Conservation (phyloP, 23 red algal species). For the Gracilaria domingensis region DNA sequence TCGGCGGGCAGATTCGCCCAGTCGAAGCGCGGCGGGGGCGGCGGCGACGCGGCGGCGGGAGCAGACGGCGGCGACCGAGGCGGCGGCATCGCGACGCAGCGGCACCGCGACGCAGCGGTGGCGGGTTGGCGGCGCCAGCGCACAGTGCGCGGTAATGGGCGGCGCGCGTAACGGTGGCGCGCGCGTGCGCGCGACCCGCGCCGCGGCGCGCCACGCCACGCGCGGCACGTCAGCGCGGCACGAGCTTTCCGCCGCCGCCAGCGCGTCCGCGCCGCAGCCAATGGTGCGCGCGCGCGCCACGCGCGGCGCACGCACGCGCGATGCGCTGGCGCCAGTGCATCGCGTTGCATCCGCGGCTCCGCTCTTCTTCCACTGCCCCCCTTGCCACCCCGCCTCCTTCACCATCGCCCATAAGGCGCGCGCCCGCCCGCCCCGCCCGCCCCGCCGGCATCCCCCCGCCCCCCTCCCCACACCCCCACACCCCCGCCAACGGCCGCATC, state of each 20-base stretch:
- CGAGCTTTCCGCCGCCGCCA: too few species aligned
- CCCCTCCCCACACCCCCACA: too few species aligned
- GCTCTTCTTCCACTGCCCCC: constrained; percentile 17
- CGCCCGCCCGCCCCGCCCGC: background rate
- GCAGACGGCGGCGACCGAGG: background rate
- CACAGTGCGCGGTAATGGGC: too few species aligned
- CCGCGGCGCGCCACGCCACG: too few species aligned
- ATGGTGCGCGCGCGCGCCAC: constrained; percentile 1
- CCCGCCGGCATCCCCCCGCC: background rate
- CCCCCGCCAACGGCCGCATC: background rate
- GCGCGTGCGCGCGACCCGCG: too few species aligned
- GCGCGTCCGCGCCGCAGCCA: background rate
- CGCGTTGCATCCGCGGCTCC: constrained; percentile 8
- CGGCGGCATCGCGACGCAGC: background rate
- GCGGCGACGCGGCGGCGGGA: background rate
- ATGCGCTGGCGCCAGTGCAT: constrained; percentile 5
- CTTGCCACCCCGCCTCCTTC: background rate
- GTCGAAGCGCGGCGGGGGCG: constrained; percentile 11
- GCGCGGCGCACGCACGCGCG: background rate
- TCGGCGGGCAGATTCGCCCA: constrained; percentile 16
- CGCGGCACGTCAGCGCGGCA: too few species aligned
- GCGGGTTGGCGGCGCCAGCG: too few species aligned
- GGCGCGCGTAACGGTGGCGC: too few species aligned
- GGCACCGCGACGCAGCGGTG: background rate
- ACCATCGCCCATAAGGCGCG: constrained; percentile 5